Evolutionary conservation across 441 rosid genomes (phyloP).

Genomic region (Erodium texanum): DNA sequence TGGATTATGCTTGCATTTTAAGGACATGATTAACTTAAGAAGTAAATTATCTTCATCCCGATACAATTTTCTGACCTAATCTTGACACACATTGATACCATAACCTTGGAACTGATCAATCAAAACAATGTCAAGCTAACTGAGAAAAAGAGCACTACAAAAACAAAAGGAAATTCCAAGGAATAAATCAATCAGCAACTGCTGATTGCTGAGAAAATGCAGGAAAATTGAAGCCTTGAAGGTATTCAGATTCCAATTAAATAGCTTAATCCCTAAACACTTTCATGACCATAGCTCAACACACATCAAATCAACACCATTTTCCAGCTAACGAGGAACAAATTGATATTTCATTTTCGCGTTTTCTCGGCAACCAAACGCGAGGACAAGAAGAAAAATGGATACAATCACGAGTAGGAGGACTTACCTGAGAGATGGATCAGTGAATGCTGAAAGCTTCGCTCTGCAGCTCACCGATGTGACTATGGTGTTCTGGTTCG

Average conservation of each 20-base stretch:
- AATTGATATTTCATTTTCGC: neutral
- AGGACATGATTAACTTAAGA: neutral
- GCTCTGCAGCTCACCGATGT: neutral
- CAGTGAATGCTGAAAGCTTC: neutral
- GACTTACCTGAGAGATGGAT: slow-evolving; percentile 1
- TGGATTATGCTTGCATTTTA: neutral
- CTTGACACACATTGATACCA: neutral
- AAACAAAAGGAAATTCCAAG: neutral
- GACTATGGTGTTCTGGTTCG: neutral
- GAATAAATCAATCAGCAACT: neutral
- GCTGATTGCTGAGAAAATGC: neutral
- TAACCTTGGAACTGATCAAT: neutral
- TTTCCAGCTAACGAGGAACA: too few relatives aligned
- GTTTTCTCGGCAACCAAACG: slow-evolving; percentile 3
- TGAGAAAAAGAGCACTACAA: neutral
- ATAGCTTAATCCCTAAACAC: neutral
- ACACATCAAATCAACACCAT: neutral
- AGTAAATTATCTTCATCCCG: neutral
- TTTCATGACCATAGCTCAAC: neutral
- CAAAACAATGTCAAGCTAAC: neutral
- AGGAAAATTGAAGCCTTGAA: neutral
- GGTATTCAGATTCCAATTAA: neutral
- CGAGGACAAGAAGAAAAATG: neutral
- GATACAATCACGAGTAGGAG: neutral
- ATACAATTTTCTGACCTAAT: neutral